These are phyloP conservation scores for Hortiboletus campestris DNA, from an alignment of 768 basidiomycete genomes.

Conservation along the genomic window DNA sequence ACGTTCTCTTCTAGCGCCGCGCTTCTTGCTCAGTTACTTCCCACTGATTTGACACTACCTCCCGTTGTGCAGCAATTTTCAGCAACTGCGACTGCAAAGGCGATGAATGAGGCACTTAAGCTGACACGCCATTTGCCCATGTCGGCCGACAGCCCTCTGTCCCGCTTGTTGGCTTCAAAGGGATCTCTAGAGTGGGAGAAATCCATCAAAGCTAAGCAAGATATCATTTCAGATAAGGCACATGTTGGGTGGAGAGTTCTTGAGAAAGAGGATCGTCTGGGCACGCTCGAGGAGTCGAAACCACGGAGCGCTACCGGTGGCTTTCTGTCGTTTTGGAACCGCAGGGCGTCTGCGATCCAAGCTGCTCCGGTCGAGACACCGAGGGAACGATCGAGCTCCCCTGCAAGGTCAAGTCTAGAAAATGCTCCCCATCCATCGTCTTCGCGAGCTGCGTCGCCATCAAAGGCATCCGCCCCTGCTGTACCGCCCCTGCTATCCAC, in stretches of 20 bases:
- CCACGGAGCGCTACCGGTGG: constrained; percentile 47
- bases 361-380: constrained; percentile 15
- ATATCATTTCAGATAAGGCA: constrained; percentile 46
- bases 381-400: constrained; percentile 22
- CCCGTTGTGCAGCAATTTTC: constrained; percentile 47
- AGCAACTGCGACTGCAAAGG: constrained; percentile 56
- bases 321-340: constrained; percentile 72
- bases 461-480: constrained; percentile 5
- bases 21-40: constrained; percentile 44
- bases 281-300: constrained; percentile 43
- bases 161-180: constrained; percentile 66
- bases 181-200: constrained; percentile 77
- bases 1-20: constrained; percentile 35
- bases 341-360: constrained; percentile 35
- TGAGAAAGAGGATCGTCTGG: constrained; percentile 45
- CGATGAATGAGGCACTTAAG: constrained; percentile 58
- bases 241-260: constrained; percentile 75
- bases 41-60: constrained; percentile 51
- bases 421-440: constrained; percentile 6
- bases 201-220: constrained; percentile 55
- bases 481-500: constrained; percentile 13
- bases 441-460: constrained; percentile 18
- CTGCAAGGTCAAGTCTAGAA: constrained; percentile 34
- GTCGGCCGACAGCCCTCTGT: constrained; percentile 61
- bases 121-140: constrained; percentile 59